Percentiles rank a stretch among this genome's conserved stretches.
Evolutionary conservation across 345 rosid species (phyloP).

Genomic region (Salix udensis): DNA sequence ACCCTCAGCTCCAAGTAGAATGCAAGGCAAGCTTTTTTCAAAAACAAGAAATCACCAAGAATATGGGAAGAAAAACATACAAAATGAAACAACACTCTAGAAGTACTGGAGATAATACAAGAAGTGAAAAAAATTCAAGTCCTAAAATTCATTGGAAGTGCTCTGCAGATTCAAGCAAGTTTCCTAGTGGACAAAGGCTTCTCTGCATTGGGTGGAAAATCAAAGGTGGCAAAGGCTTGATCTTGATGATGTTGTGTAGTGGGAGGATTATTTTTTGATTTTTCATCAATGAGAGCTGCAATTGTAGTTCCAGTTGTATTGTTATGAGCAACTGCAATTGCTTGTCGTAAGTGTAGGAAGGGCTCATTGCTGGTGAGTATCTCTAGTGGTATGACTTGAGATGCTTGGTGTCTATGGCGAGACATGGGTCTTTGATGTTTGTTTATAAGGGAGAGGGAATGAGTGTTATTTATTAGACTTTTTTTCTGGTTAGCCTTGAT

Average conservation of each 20-base stretch:
- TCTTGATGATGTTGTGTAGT: background rate
- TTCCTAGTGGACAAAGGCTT: background rate
- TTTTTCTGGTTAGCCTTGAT: no score
- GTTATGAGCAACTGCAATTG: background rate
- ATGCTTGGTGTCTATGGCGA: conserved; percentile 20
- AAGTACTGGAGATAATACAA: background rate
- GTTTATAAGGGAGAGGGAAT: no score
- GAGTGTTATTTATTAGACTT: no score
- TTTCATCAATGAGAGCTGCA: background rate
- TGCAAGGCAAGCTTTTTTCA: background rate
- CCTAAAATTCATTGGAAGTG: no score
- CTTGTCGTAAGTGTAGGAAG: background rate
- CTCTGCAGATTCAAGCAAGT: background rate
- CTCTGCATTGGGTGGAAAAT: background rate
- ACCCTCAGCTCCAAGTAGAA: background rate
- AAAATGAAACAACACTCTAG: background rate
- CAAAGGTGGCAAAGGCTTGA: background rate
- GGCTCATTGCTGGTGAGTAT: conserved; percentile 16
- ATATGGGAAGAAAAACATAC: background rate
- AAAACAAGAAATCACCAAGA: background rate
- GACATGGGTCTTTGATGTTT: no score
- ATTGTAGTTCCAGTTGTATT: background rate
- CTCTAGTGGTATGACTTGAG: conserved; percentile 36
- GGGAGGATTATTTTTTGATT: background rate
- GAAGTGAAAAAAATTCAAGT: background rate